Base-by-base conservation (phyloP, 371 early-diverging fungal species). In the Fennellomyces sp. region DNA sequence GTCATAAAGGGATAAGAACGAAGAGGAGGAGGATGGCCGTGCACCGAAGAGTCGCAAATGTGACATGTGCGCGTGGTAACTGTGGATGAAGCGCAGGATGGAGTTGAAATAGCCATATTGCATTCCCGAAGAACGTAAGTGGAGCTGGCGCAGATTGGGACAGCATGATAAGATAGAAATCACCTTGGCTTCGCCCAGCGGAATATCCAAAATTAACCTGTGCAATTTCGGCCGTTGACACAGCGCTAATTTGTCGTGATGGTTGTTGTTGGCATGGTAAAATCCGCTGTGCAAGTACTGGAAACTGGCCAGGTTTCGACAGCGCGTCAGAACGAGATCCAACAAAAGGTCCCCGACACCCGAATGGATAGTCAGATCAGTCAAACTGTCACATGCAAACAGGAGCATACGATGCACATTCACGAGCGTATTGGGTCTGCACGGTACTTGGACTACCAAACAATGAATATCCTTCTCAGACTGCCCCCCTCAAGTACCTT, bases 371-470 rank as follows among this genome's bases (percentile, higher is more conserved):
- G 55, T 54, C 26, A 54, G 41, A 25, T 54, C 15, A 3, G n/a
- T 38, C 21, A 54, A 38, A 1, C 27, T 25, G 12, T 54, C 38
- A 36, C 55, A 5, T 26, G 55, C n/a, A n/a, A 38, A 36, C n/a
- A 33, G 5, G 5, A 54, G 10, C 10, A 54, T 8, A 0, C 19
- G 15, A 36, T 38, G 19, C 11, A 54, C 55, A 27, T 13, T 27
- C 15, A 39, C 2, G 38, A 54, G n/a, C 10, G 23, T 39, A 7
- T 17, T 19, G 19, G 35, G 35, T 21, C 25, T 23, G 11, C 55
- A 54, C 11, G 55, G 55, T 3, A 54, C 23, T 33, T 54, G 39
- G 39, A 54, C 55, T 54, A 15, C 5, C 17, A 31, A 39, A 26
- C 2, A 1, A 23, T n/a, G 15, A 23, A 28, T 13, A 23, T 0